Base-by-base conservation (phyloP, 345 rosid species). In the Syzygium oleosum region DNA sequence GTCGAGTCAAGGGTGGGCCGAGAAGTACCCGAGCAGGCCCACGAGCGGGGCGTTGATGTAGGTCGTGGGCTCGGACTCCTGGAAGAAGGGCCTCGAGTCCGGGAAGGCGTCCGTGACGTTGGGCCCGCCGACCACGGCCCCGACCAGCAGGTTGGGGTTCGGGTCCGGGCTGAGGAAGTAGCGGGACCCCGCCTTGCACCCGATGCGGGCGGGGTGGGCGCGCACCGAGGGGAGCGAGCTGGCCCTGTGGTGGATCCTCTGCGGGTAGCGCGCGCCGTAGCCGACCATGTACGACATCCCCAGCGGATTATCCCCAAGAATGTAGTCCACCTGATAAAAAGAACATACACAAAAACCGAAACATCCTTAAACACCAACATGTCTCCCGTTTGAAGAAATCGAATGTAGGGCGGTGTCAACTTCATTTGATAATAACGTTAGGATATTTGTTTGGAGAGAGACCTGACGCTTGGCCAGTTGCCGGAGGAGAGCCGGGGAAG, bases 231-330 rank as follows among this genome's bases (percentile, higher is more conserved):
- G 99, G 29, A 95, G 87, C 0, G 99, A 98, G 85, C 98, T 94
- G 3, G 91, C 99, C 89, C 99, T 88, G 91, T 98, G 99, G 88
- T 98, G 99, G 88, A 98, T 95, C 95, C 98, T 92, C 83, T 89
- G 96, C 7, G 99, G 99, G 88, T 91, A 98, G 63, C 83, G 93
- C n/a, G 89, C 88, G 22, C 99, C 99, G 78, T 95, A 98, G 0
- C 97, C 99, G 43, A 98, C 99, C 98, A 98, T 98, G 95, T 97
- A 98, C 17, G 99, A 98, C 92, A 96, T 93, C 86, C 94, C 87
- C 88, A 94, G 59, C 6, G 99, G 99, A 84, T 98, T 98, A 83
- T 97, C 98, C 51, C 99, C 99, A 5, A 98, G 92, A 59, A 98
- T 95, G 87, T 98, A 98, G 94, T 98, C 98, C 90, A 97, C 99